Conservation (phyloP, 192 early-diverging fungal species). For the Dispira parvispora region DNA sequence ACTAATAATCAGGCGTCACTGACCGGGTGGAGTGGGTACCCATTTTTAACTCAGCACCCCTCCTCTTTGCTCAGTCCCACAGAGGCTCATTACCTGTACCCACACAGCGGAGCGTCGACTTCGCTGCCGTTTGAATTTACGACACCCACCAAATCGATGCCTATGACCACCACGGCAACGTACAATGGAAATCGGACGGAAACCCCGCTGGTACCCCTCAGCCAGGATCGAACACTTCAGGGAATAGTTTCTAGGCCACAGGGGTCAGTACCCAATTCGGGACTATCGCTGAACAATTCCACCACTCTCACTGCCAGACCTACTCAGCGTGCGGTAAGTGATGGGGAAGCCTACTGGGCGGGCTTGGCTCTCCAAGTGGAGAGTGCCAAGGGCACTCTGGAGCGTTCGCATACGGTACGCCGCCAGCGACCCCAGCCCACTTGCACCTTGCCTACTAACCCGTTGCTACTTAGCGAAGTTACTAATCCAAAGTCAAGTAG, state of each 20-base stretch:
- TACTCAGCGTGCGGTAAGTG: slow-evolving; percentile 1
- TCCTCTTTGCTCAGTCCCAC: not conserved
- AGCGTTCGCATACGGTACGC: no score
- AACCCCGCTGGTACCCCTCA: not conserved
- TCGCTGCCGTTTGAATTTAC: not conserved
- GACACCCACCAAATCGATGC: not conserved
- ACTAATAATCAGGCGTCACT: not conserved
- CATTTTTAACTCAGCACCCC: not conserved
- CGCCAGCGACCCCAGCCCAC: no score
- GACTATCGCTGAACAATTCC: not conserved
- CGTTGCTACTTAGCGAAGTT: no score
- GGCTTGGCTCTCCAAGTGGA: slow-evolving; percentile 2
- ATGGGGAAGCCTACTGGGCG: slow-evolving; percentile 6
- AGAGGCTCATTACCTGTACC: no score
- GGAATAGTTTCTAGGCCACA: not conserved
- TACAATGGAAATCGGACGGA: not conserved
- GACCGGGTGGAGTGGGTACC: not conserved
- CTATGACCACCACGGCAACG: not conserved
- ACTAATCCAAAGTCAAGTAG: no score
- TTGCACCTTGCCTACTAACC: no score
- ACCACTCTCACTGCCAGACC: not conserved
- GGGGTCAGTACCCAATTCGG: not conserved
- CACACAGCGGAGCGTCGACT: not conserved
- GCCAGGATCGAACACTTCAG: not conserved
- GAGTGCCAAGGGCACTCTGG: no score